These are phyloP conservation scores for Corylus avellana DNA, from an alignment of 306 rosid species.

Conservation along the genomic window DNA sequence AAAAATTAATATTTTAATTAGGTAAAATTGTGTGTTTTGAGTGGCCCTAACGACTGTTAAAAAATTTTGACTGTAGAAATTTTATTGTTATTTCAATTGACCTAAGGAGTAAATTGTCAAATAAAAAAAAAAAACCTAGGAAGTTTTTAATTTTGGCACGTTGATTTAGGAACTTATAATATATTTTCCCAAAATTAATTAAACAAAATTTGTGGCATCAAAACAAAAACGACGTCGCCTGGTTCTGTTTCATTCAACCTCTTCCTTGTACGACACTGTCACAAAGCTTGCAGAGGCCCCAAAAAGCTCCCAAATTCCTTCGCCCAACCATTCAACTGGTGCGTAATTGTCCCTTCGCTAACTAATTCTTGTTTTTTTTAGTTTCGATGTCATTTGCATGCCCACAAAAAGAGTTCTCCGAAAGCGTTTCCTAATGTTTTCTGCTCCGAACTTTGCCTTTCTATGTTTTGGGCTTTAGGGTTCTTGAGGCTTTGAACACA, in stretches of 20 bases:
- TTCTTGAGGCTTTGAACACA: not conserved
- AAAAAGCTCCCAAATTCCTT: not conserved
- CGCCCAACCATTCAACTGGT: not conserved
- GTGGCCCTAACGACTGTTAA: too few relatives aligned
- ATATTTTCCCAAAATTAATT: too few relatives aligned
- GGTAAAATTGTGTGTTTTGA: too few relatives aligned
- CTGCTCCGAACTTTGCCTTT: not conserved
- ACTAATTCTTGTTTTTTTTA: not conserved
- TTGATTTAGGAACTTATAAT: too few relatives aligned
- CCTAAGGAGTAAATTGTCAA: too few relatives aligned
- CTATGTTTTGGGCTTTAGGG: not conserved
- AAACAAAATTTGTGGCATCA: not conserved
- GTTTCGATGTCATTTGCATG: not conserved
- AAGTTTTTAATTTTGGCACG: too few relatives aligned
- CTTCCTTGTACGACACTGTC: not conserved
- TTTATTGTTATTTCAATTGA: too few relatives aligned
- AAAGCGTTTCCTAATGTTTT: not conserved
- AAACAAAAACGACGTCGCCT: conserved; percentile 17
- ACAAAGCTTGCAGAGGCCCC: not conserved
- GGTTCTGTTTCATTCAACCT: not conserved
- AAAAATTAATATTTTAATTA: too few relatives aligned
- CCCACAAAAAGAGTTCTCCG: not conserved
- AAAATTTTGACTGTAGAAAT: too few relatives aligned
- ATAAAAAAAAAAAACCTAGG: too few relatives aligned
- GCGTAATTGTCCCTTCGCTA: not conserved